These are phyloP conservation scores for Huntiella bhutanensis DNA, from an alignment of 2,329 filamentous ascomycete species.

Conservation along the genomic window DNA sequence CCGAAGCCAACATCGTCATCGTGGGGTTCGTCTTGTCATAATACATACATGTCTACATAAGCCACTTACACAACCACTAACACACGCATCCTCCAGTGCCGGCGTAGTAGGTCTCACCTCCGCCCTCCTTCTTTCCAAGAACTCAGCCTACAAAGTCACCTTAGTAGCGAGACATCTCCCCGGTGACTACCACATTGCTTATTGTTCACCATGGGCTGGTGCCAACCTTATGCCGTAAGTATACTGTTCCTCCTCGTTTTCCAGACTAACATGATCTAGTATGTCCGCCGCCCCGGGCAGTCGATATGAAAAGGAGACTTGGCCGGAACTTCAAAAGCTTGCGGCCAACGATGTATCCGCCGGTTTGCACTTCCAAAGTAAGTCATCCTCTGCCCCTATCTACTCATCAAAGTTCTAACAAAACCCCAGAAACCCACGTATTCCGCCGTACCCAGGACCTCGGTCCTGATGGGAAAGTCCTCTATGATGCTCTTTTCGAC, in stretches of 20 bases:
- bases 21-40: slow-evolving; percentile 4
- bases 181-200: slow-evolving; percentile 80
- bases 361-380: slow-evolving; percentile 62
- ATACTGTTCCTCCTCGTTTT: not conserved
- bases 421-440: slow-evolving; percentile 25
- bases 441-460: slow-evolving; percentile 45
- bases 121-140: slow-evolving; percentile 28
- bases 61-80: not conserved
- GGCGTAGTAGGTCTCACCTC: slow-evolving; percentile 34
- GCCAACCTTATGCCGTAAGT: slow-evolving; percentile 60
- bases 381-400: slow-evolving; percentile 3
- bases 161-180: slow-evolving; percentile 79
- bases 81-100: slow-evolving; percentile 18
- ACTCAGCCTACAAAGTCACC: slow-evolving; percentile 34
- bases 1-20: slow-evolving; percentile 10
- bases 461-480: slow-evolving; percentile 14
- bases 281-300: slow-evolving; percentile 26
- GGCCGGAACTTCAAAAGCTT: slow-evolving; percentile 41
- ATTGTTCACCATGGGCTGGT: slow-evolving; percentile 76
- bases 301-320: slow-evolving; percentile 44
- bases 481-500: slow-evolving; percentile 47
- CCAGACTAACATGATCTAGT: slow-evolving; percentile 15
- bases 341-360: slow-evolving; percentile 51
- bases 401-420: not conserved
- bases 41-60: not conserved